Evolutionary conservation across 345 rosid species (phyloP).

Genomic region (Passiflora organensis): DNA sequence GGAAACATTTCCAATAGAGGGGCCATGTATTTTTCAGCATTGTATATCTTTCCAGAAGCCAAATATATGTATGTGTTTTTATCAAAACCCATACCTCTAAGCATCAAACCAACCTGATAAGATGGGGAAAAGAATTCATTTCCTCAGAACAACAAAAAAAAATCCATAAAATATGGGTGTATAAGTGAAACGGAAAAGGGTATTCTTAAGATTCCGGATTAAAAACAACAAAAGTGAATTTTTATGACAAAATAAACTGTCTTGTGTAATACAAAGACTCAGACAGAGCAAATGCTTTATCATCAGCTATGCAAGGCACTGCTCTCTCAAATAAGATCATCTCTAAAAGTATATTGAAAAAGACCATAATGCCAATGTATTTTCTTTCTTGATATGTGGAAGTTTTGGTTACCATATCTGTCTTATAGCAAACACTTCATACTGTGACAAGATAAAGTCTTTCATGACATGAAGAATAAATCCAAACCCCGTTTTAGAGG

Average conservation of each 20-base stretch:
- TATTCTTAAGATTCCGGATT: no score
- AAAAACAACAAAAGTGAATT: no score
- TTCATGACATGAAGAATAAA: neutral
- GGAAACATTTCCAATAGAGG: slow-evolving; percentile 97
- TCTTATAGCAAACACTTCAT: no score
- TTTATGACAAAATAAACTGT: no score
- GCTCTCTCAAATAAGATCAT: neutral
- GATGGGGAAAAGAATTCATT: slow-evolving; percentile 2
- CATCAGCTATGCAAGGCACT: neutral
- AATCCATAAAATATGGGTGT: neutral
- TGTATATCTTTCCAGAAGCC: slow-evolving; percentile 95
- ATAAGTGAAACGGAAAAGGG: neutral
- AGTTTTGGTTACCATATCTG: no score
- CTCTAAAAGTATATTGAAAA: no score
- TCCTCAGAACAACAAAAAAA: neutral
- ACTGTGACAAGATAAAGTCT: no score
- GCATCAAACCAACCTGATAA: slow-evolving; percentile 91
- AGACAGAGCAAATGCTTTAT: neutral
- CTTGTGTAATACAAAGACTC: no score
- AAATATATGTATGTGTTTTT: slow-evolving; percentile 72
- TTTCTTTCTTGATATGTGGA: no score
- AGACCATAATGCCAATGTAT: no score
- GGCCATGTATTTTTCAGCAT: slow-evolving; percentile 82
- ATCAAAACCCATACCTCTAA: slow-evolving; percentile 98
- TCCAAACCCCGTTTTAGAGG: no score